phyloP scores from a whole-genome alignment of 306 rosid genomes.

The Geum urbanum region DNA sequence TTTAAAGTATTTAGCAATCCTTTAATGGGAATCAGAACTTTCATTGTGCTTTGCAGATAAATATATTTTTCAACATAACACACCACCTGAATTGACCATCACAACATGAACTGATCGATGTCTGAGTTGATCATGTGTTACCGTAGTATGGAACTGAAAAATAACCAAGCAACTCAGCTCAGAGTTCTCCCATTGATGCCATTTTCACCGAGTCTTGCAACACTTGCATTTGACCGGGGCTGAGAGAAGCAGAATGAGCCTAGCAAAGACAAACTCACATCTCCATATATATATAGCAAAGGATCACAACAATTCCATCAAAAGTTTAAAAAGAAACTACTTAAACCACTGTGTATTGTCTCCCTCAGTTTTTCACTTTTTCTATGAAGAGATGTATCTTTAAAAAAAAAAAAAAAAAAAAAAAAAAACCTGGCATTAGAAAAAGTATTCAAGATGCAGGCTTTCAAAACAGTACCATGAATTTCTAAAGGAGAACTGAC shows the following conservation, averaged over 20 bases:
- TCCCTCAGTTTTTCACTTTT: not conserved
- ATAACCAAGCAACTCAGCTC: not conserved
- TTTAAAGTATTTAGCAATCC: too few species aligned
- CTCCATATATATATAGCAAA: not conserved
- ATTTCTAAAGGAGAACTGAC: slow-evolving; percentile 18
- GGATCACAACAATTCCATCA: slow-evolving; percentile 1
- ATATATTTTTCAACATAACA: too few species aligned
- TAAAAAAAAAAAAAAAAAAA: too few species aligned
- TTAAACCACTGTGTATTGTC: not conserved
- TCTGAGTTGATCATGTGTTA: not conserved
- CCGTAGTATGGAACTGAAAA: not conserved
- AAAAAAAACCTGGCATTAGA: slow-evolving; percentile 22
- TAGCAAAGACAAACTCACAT: not conserved
- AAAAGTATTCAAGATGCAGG: slow-evolving; percentile 33
- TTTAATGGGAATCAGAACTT: too few species aligned
- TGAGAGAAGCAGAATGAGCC: not conserved
- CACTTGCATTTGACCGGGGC: not conserved
- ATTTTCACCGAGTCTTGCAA: not conserved
- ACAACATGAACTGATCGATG: not conserved
- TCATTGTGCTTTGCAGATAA: too few species aligned
- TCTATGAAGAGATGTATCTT: slow-evolving; percentile 14
- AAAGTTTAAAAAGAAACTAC: not conserved
- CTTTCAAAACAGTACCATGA: slow-evolving; percentile 16
- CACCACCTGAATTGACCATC: not conserved
- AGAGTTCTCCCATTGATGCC: not conserved